A percentile compares a stretch with the other conserved stretches of the same genome.
Conservation (phyloP, 441 rosid species). For the Pelargonium australe region DNA sequence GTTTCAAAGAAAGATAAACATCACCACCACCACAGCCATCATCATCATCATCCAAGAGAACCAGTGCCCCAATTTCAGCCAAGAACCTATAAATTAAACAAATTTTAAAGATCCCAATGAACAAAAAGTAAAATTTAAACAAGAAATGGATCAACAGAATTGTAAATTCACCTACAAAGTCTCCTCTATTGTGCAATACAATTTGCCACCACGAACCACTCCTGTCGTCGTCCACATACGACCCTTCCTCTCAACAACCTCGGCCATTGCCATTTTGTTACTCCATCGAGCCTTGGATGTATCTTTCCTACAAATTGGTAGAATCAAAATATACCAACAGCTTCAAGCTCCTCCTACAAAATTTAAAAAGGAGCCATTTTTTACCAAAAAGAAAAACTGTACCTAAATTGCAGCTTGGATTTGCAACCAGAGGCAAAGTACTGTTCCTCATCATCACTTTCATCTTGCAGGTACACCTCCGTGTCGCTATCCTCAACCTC, state of each 20-base stretch:
- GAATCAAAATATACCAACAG: background rate
- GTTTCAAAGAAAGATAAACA: conserved; percentile 31
- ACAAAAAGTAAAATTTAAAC: background rate
- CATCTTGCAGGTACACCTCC: conserved; percentile 11
- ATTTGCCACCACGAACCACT: conserved; percentile 43
- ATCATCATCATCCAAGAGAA: conserved; percentile 33
- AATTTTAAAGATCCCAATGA: background rate
- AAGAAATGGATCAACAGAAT: background rate
- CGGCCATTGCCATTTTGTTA: conserved; percentile 46
- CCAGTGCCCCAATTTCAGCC: conserved; percentile 69
- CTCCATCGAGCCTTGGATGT: conserved; percentile 67
- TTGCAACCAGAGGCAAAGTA: conserved; percentile 19
- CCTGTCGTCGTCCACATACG: conserved; percentile 81
- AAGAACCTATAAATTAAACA: conserved; percentile 42
- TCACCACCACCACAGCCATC: background rate
- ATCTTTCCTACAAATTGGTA: conserved; percentile 45
- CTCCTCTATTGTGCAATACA: conserved; percentile 60
- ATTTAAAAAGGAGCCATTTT: background rate
- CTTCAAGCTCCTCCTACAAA: background rate
- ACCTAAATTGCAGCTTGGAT: conserved; percentile 43
- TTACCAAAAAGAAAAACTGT: background rate
- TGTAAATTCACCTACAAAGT: conserved; percentile 41
- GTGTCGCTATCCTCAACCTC: conserved; percentile 18
- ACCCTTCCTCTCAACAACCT: conserved; percentile 64
- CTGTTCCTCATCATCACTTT: conserved; percentile 30